Conservation (phyloP, 2,329 filamentous ascomycete genomes). For the Ophiostoma perfectum region DNA sequence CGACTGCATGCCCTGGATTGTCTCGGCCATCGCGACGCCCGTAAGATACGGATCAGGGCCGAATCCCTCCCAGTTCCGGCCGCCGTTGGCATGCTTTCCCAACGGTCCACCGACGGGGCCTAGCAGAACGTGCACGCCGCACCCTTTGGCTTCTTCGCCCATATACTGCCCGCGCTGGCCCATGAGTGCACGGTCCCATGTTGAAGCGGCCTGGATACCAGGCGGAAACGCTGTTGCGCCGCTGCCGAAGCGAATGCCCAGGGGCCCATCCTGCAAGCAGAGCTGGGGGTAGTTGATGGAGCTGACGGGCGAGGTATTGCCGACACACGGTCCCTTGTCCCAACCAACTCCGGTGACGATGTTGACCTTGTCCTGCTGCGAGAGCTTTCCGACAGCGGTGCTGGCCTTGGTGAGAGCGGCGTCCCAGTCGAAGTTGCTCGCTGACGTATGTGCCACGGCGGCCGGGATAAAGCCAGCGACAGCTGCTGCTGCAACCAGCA, state of each 20-base stretch:
- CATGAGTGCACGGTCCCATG: slow-evolving; percentile 73
- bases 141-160: slow-evolving; percentile 62
- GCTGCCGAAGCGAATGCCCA: slow-evolving; percentile 67
- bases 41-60: slow-evolving; percentile 70
- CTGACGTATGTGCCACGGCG: slow-evolving; percentile 6
- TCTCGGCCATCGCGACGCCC: slow-evolving; percentile 57
- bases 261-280: slow-evolving; percentile 74
- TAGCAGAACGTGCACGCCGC: slow-evolving; percentile 26
- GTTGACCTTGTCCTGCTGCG: slow-evolving; percentile 69
- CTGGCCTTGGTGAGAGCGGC: slow-evolving; percentile 66
- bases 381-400: slow-evolving; percentile 62
- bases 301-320: slow-evolving; percentile 53
- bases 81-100: slow-evolving; percentile 66
- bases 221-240: slow-evolving; percentile 73
- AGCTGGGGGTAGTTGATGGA: slow-evolving; percentile 63
- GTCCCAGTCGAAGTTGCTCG: slow-evolving; percentile 47
- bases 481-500: slow-evolving; percentile 28
- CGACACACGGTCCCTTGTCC: slow-evolving; percentile 62
- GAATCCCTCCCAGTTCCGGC: slow-evolving; percentile 81
- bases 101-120: slow-evolving; percentile 66
- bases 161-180: slow-evolving; percentile 62
- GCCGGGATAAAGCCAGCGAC: not conserved
- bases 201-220: slow-evolving; percentile 70
- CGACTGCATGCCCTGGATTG: slow-evolving; percentile 53
- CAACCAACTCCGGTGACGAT: slow-evolving; percentile 74